These are phyloP conservation scores for Diaporthe sp. DNA, from an alignment of 2,329 filamentous ascomycete species.

Conservation along the genomic window DNA sequence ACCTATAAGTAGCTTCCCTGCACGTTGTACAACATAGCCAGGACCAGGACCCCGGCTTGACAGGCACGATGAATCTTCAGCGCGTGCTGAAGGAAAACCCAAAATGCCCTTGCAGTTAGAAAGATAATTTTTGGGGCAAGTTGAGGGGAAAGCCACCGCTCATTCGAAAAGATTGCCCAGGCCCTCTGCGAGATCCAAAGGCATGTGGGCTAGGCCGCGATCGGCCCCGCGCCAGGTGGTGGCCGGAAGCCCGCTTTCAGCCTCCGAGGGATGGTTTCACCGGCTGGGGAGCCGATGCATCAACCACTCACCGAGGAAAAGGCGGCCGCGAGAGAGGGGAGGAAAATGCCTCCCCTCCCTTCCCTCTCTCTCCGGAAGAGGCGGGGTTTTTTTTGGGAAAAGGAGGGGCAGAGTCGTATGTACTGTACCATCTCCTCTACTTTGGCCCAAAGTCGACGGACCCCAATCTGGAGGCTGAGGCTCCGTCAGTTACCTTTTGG, in stretches of 20 bases:
- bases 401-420: neutral
- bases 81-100: neutral
- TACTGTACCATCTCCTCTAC: neutral
- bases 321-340: neutral
- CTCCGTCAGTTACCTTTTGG: neutral
- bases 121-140: neutral
- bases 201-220: conserved; percentile 10
- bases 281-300: conserved; percentile 16
- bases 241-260: conserved; percentile 29
- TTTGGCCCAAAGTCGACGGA: neutral
- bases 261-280: conserved; percentile 33
- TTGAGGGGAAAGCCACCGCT: neutral
- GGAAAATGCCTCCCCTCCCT: neutral
- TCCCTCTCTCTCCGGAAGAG: neutral
- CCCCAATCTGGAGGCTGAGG: conserved; percentile 22
- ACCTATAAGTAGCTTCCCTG: neutral
- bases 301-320: neutral
- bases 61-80: neutral
- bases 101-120: neutral
- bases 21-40: neutral
- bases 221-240: conserved; percentile 24
- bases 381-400: neutral
- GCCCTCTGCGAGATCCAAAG: neutral
- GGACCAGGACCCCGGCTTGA: neutral
- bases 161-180: neutral